phyloP scores from a whole-genome alignment of 805 yeast species.

The Saccharomyces eubayanus region DNA sequence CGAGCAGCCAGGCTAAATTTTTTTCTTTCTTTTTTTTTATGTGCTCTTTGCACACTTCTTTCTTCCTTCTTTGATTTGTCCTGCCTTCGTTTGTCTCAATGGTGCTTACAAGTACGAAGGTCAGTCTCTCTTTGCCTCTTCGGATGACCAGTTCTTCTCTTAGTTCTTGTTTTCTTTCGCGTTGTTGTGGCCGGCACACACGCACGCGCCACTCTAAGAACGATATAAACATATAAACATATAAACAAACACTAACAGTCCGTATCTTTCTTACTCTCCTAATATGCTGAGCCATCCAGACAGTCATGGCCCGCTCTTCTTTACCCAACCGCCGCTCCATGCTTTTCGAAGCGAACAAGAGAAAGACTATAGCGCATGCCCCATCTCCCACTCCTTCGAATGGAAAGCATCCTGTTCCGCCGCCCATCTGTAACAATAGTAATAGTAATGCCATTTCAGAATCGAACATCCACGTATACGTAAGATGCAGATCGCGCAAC shows the following conservation, averaged over 20 bases:
- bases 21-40: no score
- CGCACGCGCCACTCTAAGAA: neutral
- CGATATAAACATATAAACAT: neutral
- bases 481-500: conserved; percentile 49
- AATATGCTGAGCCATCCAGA: neutral
- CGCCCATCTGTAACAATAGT: neutral
- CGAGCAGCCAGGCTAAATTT: no score
- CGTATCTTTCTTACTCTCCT: neutral
- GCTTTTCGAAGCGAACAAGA: neutral
- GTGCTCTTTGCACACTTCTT: neutral
- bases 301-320: neutral
- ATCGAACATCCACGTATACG: conserved; percentile 45
- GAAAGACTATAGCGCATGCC: neutral
- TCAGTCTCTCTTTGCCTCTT: neutral
- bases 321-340: neutral
- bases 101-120: neutral
- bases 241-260: neutral
- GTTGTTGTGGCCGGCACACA: neutral
- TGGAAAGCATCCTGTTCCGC: neutral
- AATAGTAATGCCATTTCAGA: conserved; percentile 1
- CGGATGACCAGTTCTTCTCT: neutral
- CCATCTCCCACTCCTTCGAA: neutral
- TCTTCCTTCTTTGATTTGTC: neutral
- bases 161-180: neutral
- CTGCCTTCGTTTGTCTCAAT: neutral